A percentile compares a stretch with the other conserved stretches of the same genome.
phyloP scores from a whole-genome alignment of 805 yeast genomes.

The Candida pseudoglaebosa region DNA sequence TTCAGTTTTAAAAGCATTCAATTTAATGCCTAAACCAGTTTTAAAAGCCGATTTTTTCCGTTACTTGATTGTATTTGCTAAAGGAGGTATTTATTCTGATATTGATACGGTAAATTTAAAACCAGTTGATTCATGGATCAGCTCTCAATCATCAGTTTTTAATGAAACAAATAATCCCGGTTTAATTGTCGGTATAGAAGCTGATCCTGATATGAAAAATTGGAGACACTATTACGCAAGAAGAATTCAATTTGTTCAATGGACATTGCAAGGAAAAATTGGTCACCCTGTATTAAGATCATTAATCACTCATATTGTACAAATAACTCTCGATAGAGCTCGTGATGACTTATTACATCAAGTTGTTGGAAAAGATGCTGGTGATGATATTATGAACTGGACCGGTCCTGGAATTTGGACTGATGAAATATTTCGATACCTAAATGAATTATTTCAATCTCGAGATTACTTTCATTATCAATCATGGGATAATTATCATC shows the following conservation, averaged over 20 bases:
- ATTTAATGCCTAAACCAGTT: constrained; percentile 71
- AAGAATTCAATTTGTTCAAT: constrained; percentile 91
- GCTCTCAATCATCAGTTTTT: constrained; percentile 32
- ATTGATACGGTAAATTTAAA: constrained; percentile 79
- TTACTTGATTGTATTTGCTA: constrained; percentile 76
- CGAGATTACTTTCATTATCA: constrained; percentile 16
- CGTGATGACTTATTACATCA: constrained; percentile 43
- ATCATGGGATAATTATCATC: constrained; percentile 23
- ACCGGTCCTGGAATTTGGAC: constrained; percentile 97
- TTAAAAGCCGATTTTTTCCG: constrained; percentile 92
- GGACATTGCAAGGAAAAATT: constrained; percentile 87
- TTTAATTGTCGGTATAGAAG: constrained; percentile 86
- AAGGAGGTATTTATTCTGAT: constrained; percentile 92
- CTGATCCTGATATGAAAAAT: constrained; percentile 93
- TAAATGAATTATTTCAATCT: constrained; percentile 34
- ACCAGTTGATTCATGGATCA: constrained; percentile 70
- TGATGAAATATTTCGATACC: constrained; percentile 73
- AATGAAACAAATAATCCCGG: constrained; percentile 53
- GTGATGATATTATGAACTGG: constrained; percentile 86
- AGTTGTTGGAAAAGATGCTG: constrained; percentile 56
- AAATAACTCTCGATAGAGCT: constrained; percentile 60
- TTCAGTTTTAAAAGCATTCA: constrained; percentile 69
- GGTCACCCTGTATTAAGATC: constrained; percentile 93
- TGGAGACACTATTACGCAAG: constrained; percentile 94
- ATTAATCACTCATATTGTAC: constrained; percentile 72